Evolutionary conservation across 208 protist genomes (phyloP).

Genomic region (Trypanosoma mega): DNA sequence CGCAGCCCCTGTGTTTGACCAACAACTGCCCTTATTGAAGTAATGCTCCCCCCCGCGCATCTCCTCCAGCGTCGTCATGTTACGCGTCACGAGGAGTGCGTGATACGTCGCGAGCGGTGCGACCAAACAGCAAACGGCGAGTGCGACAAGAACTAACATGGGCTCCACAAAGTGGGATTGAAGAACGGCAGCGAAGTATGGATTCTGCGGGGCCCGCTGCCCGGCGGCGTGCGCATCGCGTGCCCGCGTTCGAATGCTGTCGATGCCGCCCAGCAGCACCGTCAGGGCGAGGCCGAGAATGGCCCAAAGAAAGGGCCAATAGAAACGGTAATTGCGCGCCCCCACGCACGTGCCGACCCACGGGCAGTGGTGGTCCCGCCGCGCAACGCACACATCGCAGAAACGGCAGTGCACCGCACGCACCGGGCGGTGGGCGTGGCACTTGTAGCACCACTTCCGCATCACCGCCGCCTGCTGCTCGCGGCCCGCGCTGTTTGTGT

Average conservation of each 20-base stretch:
- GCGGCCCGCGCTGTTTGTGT: constrained; percentile 31
- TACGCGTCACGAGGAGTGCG: constrained; percentile 59
- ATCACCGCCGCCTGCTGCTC: constrained; percentile 30
- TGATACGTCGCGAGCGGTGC: constrained; percentile 58
- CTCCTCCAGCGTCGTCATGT: constrained; percentile 64
- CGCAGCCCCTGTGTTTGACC: constrained; percentile 40
- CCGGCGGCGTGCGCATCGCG: not conserved
- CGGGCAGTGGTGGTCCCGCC: constrained; percentile 92
- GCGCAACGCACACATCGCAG: constrained; percentile 83
- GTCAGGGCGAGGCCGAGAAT: constrained; percentile 37
- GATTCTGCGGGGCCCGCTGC: constrained; percentile 6
- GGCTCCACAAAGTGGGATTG: constrained; percentile 74
- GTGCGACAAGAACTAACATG: constrained; percentile 48
- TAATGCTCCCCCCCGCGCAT: constrained; percentile 36
- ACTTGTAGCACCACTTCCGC: constrained; percentile 84
- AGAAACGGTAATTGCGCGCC: constrained; percentile 79
- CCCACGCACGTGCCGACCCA: constrained; percentile 92
- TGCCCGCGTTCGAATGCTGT: constrained; percentile 32
- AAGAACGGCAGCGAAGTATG: constrained; percentile 40
- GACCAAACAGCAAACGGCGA: constrained; percentile 40
- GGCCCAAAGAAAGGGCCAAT: constrained; percentile 68
- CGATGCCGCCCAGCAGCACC: constrained; percentile 46
- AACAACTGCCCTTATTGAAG: constrained; percentile 53
- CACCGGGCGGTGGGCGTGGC: constrained; percentile 75
- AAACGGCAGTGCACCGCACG: constrained; percentile 85